phyloP scores from a whole-genome alignment of 805 yeast species.

The Debaryomyces hansenii region DNA sequence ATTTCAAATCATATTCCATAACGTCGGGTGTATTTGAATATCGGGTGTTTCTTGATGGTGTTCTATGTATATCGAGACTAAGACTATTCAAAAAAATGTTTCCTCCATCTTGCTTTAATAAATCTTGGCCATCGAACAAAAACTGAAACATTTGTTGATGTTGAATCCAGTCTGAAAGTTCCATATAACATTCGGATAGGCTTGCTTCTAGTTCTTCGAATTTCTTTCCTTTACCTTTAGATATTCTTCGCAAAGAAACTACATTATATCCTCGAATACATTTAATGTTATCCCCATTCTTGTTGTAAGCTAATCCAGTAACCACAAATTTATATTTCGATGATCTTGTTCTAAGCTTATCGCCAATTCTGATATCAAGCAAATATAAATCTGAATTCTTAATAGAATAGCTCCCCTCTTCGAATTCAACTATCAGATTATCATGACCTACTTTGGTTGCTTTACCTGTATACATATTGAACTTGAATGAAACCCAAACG shows the following conservation, averaged over 20 bases:
- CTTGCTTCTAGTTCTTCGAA: slow-evolving; percentile 20
- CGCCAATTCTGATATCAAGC: slow-evolving; percentile 60
- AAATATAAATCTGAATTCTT: slow-evolving; percentile 41
- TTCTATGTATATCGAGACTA: slow-evolving; percentile 3
- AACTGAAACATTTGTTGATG: slow-evolving; percentile 35
- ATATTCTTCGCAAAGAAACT: slow-evolving; percentile 34
- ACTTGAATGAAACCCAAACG: slow-evolving; percentile 56
- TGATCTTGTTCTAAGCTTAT: slow-evolving; percentile 40
- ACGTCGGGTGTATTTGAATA: background rate
- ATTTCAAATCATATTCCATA: background rate
- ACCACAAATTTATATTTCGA: slow-evolving; percentile 37
- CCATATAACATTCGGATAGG: slow-evolving; percentile 38
- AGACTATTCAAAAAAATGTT: background rate
- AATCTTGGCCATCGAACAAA: slow-evolving; percentile 16
- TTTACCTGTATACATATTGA: slow-evolving; percentile 52
- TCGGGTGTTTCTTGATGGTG: slow-evolving; percentile 9
- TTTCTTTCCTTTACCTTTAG: slow-evolving; percentile 10
- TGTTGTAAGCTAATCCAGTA: slow-evolving; percentile 38
- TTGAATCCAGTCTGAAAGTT: slow-evolving; percentile 35
- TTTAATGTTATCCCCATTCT: slow-evolving; percentile 29
- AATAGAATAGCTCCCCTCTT: slow-evolving; percentile 36
- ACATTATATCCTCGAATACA: slow-evolving; percentile 66
- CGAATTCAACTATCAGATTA: slow-evolving; percentile 36
- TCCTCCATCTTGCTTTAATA: slow-evolving; percentile 9
- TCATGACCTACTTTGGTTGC: slow-evolving; percentile 28